A percentile compares a stretch with the other conserved stretches of the same genome.
These are phyloP conservation scores for Xerocomus potaroensis DNA, from an alignment of 768 basidiomycete genomes.

Conservation along the genomic window DNA sequence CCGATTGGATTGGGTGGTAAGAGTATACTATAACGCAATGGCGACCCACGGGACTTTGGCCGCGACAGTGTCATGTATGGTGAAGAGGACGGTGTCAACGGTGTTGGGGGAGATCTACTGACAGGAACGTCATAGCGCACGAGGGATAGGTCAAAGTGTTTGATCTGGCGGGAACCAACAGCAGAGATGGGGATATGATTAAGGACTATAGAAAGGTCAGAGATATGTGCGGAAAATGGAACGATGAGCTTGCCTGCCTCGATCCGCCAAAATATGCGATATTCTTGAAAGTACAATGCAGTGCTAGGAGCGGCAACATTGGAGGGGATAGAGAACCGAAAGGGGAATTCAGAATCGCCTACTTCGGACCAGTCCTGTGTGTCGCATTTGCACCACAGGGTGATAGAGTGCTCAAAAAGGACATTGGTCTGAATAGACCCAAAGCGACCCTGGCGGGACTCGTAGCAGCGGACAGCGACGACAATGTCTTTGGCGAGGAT, in stretches of 20 bases:
- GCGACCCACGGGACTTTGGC: constrained; percentile 53
- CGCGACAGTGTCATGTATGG: constrained; percentile 40
- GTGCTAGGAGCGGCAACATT: constrained; percentile 63
- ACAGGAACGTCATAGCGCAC: constrained; percentile 62
- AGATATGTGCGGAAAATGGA: constrained; percentile 2
- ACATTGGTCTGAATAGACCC: constrained; percentile 56
- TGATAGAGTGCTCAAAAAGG: constrained; percentile 61
- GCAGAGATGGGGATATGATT: constrained; percentile 60
- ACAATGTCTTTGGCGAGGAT: constrained; percentile 63
- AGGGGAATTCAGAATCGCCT: constrained; percentile 64
- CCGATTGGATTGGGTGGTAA: constrained; percentile 58
- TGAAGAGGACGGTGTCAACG: constrained; percentile 32
- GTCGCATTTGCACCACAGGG: constrained; percentile 66
- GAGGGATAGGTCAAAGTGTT: constrained; percentile 69
- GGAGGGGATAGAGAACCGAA: constrained; percentile 64
- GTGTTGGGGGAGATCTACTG: constrained; percentile 33
- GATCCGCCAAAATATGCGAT: constrained; percentile 76
- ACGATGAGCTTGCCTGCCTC: constrained; percentile 63
- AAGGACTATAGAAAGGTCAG: constrained; percentile 46
- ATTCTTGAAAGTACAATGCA: constrained; percentile 64
- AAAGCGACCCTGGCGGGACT: constrained; percentile 62
- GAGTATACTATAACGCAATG: constrained; percentile 57
- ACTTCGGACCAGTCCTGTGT: constrained; percentile 55
- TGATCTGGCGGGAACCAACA: constrained; percentile 64
- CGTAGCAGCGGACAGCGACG: constrained; percentile 81